phyloP scores from a whole-genome alignment of 108 stramenopile species.

The Cyclotella atomus region DNA sequence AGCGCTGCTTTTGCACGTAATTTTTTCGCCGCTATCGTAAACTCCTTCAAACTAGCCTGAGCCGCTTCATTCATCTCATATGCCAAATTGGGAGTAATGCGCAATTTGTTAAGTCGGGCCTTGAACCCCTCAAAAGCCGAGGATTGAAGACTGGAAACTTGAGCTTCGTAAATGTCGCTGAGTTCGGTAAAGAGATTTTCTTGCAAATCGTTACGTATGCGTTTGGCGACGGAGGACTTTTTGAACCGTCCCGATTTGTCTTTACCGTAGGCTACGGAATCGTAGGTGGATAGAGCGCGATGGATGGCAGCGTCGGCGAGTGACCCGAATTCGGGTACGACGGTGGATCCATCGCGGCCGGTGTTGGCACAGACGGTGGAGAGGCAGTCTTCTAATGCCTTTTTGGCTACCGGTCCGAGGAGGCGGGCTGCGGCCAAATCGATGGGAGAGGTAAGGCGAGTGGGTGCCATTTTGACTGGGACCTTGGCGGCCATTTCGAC shows the following conservation, averaged over 20 bases:
- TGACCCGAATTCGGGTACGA: constrained; percentile 80
- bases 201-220: constrained; percentile 59
- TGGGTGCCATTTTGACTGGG: constrained; percentile 42
- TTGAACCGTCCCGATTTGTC: constrained; percentile 27
- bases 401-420: constrained; percentile 56
- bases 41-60: constrained; percentile 53
- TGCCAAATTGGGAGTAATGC: constrained; percentile 72
- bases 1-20: constrained; percentile 35
- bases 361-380: constrained; percentile 23
- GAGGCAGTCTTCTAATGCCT: constrained; percentile 55
- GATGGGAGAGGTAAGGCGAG: constrained; percentile 44
- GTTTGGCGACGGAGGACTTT: constrained; percentile 58
- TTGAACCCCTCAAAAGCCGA: constrained; percentile 75
- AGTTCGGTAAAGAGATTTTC: constrained; percentile 66
- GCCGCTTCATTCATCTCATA: constrained; percentile 72
- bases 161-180: constrained; percentile 60
- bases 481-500: constrained; percentile 50
- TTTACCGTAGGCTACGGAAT: constrained; percentile 32
- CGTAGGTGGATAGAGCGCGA: constrained; percentile 61
- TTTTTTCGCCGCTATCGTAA: constrained; percentile 57
- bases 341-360: constrained; percentile 30
- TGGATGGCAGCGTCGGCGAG: constrained; percentile 70
- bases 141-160: constrained; percentile 59
- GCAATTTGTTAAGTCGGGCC: constrained; percentile 64
- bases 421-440: constrained; percentile 76